Conservation (phyloP, 768 basidiomycete species). For the Tulasnella sp. region DNA sequence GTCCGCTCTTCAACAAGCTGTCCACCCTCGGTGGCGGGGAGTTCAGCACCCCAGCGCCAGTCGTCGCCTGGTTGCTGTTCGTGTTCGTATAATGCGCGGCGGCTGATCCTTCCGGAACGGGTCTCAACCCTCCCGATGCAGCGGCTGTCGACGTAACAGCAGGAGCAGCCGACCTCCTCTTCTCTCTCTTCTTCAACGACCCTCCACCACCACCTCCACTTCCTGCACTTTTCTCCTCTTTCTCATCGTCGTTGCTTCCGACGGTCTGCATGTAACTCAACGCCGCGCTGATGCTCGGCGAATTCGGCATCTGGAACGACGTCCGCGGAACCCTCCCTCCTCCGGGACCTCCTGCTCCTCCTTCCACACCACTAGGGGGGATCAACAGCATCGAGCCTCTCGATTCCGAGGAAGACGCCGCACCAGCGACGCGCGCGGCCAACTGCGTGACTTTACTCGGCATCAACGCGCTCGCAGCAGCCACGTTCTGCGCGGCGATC, state of each 20-base stretch:
- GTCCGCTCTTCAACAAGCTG: not conserved
- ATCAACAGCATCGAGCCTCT: not conserved
- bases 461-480: not conserved
- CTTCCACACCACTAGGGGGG: not conserved
- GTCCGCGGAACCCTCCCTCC: not conserved
- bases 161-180: not conserved
- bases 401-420: not conserved
- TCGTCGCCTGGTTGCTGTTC: not conserved
- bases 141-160: not conserved
- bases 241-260: not conserved
- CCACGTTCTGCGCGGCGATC: conserved; percentile 3
- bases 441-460: not conserved
- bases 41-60: not conserved
- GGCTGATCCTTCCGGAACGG: not conserved
- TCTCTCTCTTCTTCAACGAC: not conserved
- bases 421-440: not conserved
- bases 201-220: not conserved
- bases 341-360: not conserved
- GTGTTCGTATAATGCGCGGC: not conserved
- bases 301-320: conserved; percentile 10
- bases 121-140: not conserved
- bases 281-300: conserved; percentile 10
- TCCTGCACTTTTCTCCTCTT: not conserved
- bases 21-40: not conserved
- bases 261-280: not conserved